Conservation (phyloP, 2,329 filamentous ascomycete species). For the Waltergamsia citrina region DNA sequence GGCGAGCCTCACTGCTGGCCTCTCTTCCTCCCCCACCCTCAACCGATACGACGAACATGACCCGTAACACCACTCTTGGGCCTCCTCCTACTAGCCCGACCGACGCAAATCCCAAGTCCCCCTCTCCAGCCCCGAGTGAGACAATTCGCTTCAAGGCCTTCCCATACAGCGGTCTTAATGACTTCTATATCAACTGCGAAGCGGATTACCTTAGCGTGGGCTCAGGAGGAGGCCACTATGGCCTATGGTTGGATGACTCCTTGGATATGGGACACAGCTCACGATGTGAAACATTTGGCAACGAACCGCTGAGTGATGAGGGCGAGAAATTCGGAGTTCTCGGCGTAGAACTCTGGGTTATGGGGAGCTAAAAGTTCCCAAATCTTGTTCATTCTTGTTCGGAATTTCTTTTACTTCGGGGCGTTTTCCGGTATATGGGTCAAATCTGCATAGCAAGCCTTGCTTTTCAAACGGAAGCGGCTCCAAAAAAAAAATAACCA, state of each 20-base stretch:
- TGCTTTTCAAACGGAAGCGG: too few species aligned
- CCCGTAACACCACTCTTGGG: conserved; percentile 27
- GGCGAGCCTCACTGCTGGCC: conserved; percentile 48
- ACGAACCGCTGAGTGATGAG: conserved; percentile 87
- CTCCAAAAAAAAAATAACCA: neutral
- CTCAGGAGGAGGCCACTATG: conserved; percentile 82
- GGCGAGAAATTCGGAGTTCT: conserved; percentile 86
- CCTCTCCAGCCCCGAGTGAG: conserved; percentile 48
- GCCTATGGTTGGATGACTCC: conserved; percentile 83
- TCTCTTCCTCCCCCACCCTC: conserved; percentile 43
- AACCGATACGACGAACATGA: conserved; percentile 37
- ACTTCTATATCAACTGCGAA: conserved; percentile 94
- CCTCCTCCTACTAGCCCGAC: conserved; percentile 17
- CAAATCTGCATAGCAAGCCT: too few species aligned
- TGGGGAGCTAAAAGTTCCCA: conserved; percentile 50
- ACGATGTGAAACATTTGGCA: conserved; percentile 84
- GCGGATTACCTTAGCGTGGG: conserved; percentile 76
- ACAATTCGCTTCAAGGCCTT: conserved; percentile 94
- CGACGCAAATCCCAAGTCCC: conserved; percentile 13
- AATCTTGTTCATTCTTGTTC: too few species aligned
- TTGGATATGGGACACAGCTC: conserved; percentile 79
- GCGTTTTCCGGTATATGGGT: too few species aligned
- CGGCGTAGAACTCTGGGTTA: conserved; percentile 88
- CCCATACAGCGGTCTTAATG: conserved; percentile 89
- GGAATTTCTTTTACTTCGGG: too few species aligned